These are phyloP conservation scores for Leccinellum rugosiceps DNA, from an alignment of 768 basidiomycete species.

Conservation along the genomic window DNA sequence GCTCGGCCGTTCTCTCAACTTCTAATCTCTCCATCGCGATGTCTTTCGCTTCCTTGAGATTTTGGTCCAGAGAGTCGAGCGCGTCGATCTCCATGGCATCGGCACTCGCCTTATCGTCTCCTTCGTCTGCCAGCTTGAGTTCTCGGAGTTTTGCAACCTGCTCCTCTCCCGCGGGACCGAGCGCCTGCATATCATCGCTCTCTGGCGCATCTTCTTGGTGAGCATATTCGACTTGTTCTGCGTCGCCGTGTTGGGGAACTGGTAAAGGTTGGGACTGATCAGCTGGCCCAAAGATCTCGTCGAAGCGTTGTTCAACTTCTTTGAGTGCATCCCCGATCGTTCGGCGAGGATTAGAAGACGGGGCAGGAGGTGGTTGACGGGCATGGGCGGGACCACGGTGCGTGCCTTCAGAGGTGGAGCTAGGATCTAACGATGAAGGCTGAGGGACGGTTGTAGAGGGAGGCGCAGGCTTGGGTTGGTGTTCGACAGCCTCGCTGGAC, in stretches of 20 bases:
- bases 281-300: slow-evolving; percentile 64
- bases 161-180: slow-evolving; percentile 84
- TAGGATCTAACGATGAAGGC: slow-evolving; percentile 22
- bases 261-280: slow-evolving; percentile 33
- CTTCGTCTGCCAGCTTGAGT: slow-evolving; percentile 70
- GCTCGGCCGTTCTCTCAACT: slow-evolving; percentile 27
- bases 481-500: slow-evolving; percentile 8
- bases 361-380: slow-evolving; percentile 35
- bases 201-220: slow-evolving; percentile 59
- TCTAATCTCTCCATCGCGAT: slow-evolving; percentile 26
- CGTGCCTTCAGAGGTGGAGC: slow-evolving; percentile 39
- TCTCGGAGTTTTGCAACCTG: slow-evolving; percentile 79
- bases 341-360: slow-evolving; percentile 56
- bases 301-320: slow-evolving; percentile 78
- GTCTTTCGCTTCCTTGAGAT: slow-evolving; percentile 25
- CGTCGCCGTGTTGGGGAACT: slow-evolving; percentile 35
- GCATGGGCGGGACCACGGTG: slow-evolving; percentile 45
- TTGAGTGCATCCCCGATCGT: slow-evolving; percentile 81
- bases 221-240: slow-evolving; percentile 67
- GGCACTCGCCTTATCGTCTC: slow-evolving; percentile 36
- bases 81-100: slow-evolving; percentile 52
- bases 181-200: slow-evolving; percentile 78
- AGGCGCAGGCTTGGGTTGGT: slow-evolving; percentile 1
- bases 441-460: slow-evolving; percentile 3
- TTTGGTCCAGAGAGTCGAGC: slow-evolving; percentile 6